phyloP scores from a whole-genome alignment of 2,329 filamentous ascomycete species.

The Colletotrichum sp. region DNA sequence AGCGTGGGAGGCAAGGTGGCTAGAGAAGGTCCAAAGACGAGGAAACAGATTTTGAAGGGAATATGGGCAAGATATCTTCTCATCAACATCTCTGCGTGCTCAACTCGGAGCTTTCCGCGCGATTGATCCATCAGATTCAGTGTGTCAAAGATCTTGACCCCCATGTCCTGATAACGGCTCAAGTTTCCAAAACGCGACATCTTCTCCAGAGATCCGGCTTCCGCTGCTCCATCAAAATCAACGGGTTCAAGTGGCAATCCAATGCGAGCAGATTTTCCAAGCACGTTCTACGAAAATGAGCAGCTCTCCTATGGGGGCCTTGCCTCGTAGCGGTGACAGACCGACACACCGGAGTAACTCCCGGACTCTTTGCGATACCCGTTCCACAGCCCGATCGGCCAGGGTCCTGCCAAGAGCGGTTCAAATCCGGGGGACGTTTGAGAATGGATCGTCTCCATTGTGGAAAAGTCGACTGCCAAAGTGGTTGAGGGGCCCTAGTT shows the following conservation, averaged over 20 bases:
- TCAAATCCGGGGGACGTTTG: constrained; percentile 1
- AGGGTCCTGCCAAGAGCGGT: neutral
- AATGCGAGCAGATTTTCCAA: neutral
- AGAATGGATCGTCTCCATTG: neutral
- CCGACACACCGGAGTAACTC: neutral
- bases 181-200: neutral
- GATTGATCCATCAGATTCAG: neutral
- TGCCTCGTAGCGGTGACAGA: neutral
- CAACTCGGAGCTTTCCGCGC: neutral
- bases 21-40: neutral
- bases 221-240: neutral
- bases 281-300: neutral
- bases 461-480: neutral
- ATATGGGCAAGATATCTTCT: neutral
- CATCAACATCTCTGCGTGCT: no score
- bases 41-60: neutral
- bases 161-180: neutral
- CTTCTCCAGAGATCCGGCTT: no score
- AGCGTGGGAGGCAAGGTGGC: neutral
- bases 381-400: neutral
- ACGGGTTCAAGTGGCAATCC: neutral
- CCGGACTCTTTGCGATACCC: neutral
- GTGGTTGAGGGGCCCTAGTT: neutral
- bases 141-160: neutral
- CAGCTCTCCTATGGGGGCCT: neutral